Conservation (phyloP, 1,284 basidiomycete genomes). For the Pseudozyma pruni region DNA sequence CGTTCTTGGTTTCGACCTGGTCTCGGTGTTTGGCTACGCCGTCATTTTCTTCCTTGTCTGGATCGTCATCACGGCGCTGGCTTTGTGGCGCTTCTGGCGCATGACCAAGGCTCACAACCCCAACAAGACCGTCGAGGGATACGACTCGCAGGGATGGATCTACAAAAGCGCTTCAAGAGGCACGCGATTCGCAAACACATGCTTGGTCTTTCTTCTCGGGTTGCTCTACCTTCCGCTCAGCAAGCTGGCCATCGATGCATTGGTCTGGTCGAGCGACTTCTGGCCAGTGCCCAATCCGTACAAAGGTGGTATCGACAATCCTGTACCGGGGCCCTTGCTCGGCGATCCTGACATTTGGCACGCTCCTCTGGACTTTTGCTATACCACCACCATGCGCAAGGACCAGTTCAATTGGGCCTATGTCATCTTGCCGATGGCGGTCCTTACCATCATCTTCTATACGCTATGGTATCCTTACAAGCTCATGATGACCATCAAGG, state of each 20-base stretch:
- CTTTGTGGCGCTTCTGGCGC: constrained; percentile 47
- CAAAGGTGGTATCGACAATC: constrained; percentile 69
- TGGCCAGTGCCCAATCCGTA: constrained; percentile 73
- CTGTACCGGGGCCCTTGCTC: constrained; percentile 70
- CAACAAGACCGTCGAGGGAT: constrained; percentile 58
- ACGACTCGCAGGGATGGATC: constrained; percentile 57
- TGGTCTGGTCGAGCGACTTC: constrained; percentile 62
- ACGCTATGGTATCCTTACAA: constrained; percentile 79
- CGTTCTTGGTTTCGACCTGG: constrained; percentile 57
- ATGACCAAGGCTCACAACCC: constrained; percentile 58
- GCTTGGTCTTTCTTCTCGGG: constrained; percentile 55
- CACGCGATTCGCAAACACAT: constrained; percentile 56
- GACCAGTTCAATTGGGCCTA: constrained; percentile 80
- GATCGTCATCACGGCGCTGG: constrained; percentile 42
- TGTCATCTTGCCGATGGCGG: constrained; percentile 74
- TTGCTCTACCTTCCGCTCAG: constrained; percentile 60
- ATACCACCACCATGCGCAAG: constrained; percentile 74
- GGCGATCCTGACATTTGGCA: constrained; percentile 70
- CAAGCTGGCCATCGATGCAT: constrained; percentile 59
- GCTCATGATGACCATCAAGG: constrained; percentile 73
- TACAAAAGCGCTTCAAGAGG: constrained; percentile 49
- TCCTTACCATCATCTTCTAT: constrained; percentile 73
- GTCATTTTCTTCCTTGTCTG: constrained; percentile 54
- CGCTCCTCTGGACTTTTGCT: constrained; percentile 80
- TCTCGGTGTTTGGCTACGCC: constrained; percentile 58